Percentiles rank a stretch among this genome's conserved stretches.
These are phyloP conservation scores for button mushroom (Agaricus bisporus) DNA, from an alignment of 768 basidiomycete species.

Conservation along the genomic window DNA sequence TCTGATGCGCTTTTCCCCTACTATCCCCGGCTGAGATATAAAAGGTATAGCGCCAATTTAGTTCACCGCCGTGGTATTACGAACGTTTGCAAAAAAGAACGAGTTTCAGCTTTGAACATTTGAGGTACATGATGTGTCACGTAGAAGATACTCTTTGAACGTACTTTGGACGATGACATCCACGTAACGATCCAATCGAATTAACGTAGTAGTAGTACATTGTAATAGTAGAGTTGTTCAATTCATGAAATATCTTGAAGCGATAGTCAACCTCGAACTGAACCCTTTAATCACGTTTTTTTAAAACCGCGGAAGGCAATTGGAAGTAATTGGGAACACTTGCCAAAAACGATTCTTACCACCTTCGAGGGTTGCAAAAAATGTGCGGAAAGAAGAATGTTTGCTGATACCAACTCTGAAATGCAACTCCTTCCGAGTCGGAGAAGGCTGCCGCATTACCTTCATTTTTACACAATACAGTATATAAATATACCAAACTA, in stretches of 20 bases:
- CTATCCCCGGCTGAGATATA: not conserved
- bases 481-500: too few species aligned
- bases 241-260: too few species aligned
- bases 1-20: not conserved
- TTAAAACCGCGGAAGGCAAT: too few species aligned
- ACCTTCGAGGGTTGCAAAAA: not conserved
- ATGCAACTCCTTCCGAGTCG: slow-evolving; percentile 9
- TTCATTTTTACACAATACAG: too few species aligned
- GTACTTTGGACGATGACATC: too few species aligned
- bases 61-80: slow-evolving; percentile 3
- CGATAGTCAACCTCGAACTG: too few species aligned
- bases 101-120: too few species aligned
- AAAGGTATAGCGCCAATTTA: not conserved
- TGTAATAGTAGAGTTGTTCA: too few species aligned
- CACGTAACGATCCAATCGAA: too few species aligned
- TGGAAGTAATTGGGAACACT: not conserved
- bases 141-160: not conserved
- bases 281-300: too few species aligned
- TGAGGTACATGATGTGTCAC: slow-evolving; percentile 4
- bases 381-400: not conserved
- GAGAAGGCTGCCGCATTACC: not conserved
- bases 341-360: not conserved
- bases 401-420: not conserved
- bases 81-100: too few species aligned
- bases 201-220: too few species aligned